A percentile compares a stretch with the other conserved stretches of the same genome.
These are phyloP conservation scores for Calycina herbarum DNA, from an alignment of 2,329 filamentous ascomycete species.

Conservation along the genomic window DNA sequence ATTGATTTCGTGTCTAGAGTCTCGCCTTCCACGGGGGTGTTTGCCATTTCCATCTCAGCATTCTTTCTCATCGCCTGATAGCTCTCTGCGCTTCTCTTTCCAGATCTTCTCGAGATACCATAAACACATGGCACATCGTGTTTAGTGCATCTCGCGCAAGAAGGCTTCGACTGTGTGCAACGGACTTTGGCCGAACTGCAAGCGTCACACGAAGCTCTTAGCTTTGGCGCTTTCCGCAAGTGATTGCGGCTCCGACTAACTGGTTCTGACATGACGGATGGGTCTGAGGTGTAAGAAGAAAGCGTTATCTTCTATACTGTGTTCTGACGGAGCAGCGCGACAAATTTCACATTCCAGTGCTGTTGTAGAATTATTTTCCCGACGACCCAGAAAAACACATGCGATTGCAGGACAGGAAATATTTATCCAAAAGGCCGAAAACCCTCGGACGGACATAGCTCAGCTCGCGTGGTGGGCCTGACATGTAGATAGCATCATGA, in stretches of 20 bases:
- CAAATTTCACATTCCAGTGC: neutral
- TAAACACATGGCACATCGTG: slow-evolving; percentile 16
- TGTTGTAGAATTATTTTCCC: slow-evolving; percentile 7
- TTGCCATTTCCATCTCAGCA: slow-evolving; percentile 10
- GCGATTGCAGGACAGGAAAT: slow-evolving; percentile 1
- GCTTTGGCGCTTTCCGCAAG: slow-evolving; percentile 15
- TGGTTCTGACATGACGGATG: slow-evolving; percentile 13
- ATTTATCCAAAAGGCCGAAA: slow-evolving; percentile 3
- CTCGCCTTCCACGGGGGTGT: slow-evolving; percentile 6
- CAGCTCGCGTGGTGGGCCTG: slow-evolving; percentile 5
- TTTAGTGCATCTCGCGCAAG: slow-evolving; percentile 16
- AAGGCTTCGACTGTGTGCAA: slow-evolving; percentile 16
- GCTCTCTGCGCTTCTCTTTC: slow-evolving; percentile 17
- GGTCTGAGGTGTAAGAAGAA: slow-evolving; percentile 7
- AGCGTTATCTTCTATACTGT: slow-evolving; percentile 8
- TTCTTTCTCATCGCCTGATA: slow-evolving; percentile 17
- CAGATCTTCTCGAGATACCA: slow-evolving; percentile 15
- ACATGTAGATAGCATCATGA: slow-evolving; percentile 9
- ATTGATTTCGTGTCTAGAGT: neutral
- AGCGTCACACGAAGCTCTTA: slow-evolving; percentile 17
- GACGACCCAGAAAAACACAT: slow-evolving; percentile 8
- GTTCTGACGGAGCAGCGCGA: neutral
- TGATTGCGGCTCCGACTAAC: slow-evolving; percentile 11
- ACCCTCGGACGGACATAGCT: neutral
- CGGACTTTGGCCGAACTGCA: slow-evolving; percentile 17